Evolutionary conservation across 108 stramenopile species (phyloP).

Genomic region (Hondaea fermentalgiana): DNA sequence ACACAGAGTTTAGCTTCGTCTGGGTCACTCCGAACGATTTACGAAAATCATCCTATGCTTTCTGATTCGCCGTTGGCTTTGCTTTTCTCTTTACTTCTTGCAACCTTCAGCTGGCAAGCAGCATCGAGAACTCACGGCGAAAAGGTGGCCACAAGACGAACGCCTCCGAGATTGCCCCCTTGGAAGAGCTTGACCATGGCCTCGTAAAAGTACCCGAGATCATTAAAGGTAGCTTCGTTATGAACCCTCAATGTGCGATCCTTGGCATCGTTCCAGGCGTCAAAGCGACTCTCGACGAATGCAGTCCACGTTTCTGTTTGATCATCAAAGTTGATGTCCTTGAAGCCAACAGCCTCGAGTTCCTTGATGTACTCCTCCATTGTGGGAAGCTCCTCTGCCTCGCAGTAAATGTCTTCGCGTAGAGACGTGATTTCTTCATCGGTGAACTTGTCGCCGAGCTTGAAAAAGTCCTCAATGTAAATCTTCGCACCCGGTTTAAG

Average conservation of each 20-base stretch:
- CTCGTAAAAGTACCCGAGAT: background rate
- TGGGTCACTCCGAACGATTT: too few species aligned
- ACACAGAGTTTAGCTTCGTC: too few species aligned
- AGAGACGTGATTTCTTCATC: background rate
- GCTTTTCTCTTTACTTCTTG: too few species aligned
- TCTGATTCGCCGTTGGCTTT: too few species aligned
- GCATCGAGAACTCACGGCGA: background rate
- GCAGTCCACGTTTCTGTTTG: background rate
- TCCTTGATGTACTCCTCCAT: background rate
- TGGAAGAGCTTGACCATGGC: background rate
- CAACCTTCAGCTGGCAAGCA: too few species aligned
- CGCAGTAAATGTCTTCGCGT: background rate
- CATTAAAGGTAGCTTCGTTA: background rate
- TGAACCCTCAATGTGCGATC: background rate
- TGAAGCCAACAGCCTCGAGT: background rate
- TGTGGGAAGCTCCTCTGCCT: background rate
- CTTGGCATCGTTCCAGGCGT: background rate
- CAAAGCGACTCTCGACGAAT: background rate
- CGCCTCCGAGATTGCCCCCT: background rate
- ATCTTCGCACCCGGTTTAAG: background rate
- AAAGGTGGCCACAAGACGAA: background rate
- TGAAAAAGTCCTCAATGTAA: background rate
- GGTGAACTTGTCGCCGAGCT: background rate
- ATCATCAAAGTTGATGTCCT: background rate
- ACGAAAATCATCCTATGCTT: too few species aligned